A percentile compares a stretch with the other conserved stretches of the same genome.
Conservation (phyloP, 169 alveolate species). For the Plasmodium sp. region DNA sequence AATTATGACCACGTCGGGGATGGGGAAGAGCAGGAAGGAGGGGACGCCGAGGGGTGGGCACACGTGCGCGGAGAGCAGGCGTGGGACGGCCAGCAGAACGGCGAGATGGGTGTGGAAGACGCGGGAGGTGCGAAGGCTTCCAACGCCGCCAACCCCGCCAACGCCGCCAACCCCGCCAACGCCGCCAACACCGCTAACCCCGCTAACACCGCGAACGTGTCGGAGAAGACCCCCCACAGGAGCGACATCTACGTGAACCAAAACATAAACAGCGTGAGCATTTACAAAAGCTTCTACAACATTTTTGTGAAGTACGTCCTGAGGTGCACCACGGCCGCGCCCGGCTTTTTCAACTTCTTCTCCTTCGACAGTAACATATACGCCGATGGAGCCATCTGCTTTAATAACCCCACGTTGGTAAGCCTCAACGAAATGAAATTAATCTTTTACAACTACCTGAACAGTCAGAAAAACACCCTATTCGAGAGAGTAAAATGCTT, state of each 20-base stretch:
- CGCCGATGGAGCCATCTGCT: conserved; percentile 90
- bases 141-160: too few species aligned
- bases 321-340: conserved; percentile 92
- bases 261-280: conserved; percentile 25
- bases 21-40: neutral
- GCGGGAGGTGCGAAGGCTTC: neutral
- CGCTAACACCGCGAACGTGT: neutral
- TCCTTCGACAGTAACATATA: conserved; percentile 80
- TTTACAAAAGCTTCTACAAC: conserved; percentile 77
- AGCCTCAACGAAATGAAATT: conserved; percentile 87
- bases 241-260: conserved; percentile 52
- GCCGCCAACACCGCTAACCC: neutral
- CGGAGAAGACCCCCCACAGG: neutral
- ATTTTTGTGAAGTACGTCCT: conserved; percentile 81
- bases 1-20: neutral
- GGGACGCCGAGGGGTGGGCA: neutral
- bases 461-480: conserved; percentile 2
- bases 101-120: neutral
- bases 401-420: conserved; percentile 89
- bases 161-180: too few species aligned
- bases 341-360: conserved; percentile 86
- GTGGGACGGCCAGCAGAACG: neutral
- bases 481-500: conserved; percentile 22
- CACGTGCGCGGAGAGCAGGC: neutral
- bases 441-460: conserved; percentile 79